Evolutionary conservation across 1,284 basidiomycete genomes (phyloP).

Genomic region (Limonomyces culmigenus): DNA sequence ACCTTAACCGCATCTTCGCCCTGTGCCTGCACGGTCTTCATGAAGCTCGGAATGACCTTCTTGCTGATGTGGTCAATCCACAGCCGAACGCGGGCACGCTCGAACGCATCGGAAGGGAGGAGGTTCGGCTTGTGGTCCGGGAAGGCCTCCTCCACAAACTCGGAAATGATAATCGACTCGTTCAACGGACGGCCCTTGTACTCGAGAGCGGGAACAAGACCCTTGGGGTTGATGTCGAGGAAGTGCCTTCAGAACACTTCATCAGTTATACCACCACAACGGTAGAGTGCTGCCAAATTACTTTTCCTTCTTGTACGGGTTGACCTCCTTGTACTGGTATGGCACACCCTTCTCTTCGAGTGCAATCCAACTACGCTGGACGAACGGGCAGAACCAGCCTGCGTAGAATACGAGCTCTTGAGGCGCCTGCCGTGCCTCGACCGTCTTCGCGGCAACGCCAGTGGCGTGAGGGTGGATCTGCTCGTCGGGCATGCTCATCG

Average conservation of each 20-base stretch:
- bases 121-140: conserved; percentile 26
- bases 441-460: conserved; percentile 34
- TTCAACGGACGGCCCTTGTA: conserved; percentile 39
- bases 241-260: conserved; percentile 4
- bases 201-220: conserved; percentile 47
- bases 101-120: conserved; percentile 30
- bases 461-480: conserved; percentile 39
- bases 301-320: conserved; percentile 55
- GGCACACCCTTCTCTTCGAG: conserved; percentile 49
- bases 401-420: conserved; percentile 43
- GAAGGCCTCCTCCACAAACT: conserved; percentile 45
- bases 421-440: conserved; percentile 26
- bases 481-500: conserved; percentile 29
- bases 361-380: conserved; percentile 50
- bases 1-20: conserved; percentile 28
- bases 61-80: conserved; percentile 38
- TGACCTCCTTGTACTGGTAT: conserved; percentile 51
- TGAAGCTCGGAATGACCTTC: conserved; percentile 31
- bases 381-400: conserved; percentile 59
- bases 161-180: conserved; percentile 40
- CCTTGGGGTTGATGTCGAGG: conserved; percentile 48
- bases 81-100: conserved; percentile 29
- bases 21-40: conserved; percentile 36
- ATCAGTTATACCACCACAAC: conserved; percentile 3
- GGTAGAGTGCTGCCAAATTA: conserved; percentile 33